Evolutionary conservation across 306 rosid species (phyloP).

Genomic region (Corylus avellana): DNA sequence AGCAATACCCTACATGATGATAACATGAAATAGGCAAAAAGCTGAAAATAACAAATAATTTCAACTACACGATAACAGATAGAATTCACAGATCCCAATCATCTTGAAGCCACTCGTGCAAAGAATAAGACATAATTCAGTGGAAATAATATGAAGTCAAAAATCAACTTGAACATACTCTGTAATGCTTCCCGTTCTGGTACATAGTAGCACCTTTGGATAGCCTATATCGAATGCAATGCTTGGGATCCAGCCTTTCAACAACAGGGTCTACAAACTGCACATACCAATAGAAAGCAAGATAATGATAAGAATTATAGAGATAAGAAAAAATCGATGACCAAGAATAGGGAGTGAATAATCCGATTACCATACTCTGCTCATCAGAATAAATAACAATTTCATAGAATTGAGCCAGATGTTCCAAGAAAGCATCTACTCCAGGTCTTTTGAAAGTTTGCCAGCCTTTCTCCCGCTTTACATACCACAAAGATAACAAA

Average conservation of each 20-base stretch:
- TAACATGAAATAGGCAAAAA: not conserved
- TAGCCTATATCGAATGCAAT: constrained; percentile 76
- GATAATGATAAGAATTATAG: constrained; percentile 14
- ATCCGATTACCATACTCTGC: constrained; percentile 68
- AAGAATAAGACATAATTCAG: constrained; percentile 7
- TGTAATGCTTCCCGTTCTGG: constrained; percentile 82
- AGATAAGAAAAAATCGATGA: not conserved
- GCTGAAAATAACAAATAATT: not conserved
- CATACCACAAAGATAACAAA: constrained; percentile 34
- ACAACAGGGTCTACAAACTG: constrained; percentile 96
- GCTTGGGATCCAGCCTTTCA: constrained; percentile 87
- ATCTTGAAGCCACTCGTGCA: not conserved
- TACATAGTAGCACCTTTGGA: constrained; percentile 93
- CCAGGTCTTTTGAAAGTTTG: constrained; percentile 98
- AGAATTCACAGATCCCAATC: not conserved
- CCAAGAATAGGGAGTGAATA: constrained; percentile 24
- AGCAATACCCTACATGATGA: not conserved
- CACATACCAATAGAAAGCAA: constrained; percentile 31
- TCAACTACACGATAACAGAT: not conserved
- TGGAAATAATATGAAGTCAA: constrained; percentile 16
- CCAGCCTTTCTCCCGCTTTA: constrained; percentile 96
- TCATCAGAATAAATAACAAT: constrained; percentile 85
- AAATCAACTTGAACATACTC: constrained; percentile 55
- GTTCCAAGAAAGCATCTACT: constrained; percentile 96
- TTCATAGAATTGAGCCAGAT: constrained; percentile 85